Percentiles rank a stretch among this genome's conserved stretches.
phyloP scores from a whole-genome alignment of 2,329 filamentous ascomycete genomes.

The Hypoxylon sp. region DNA sequence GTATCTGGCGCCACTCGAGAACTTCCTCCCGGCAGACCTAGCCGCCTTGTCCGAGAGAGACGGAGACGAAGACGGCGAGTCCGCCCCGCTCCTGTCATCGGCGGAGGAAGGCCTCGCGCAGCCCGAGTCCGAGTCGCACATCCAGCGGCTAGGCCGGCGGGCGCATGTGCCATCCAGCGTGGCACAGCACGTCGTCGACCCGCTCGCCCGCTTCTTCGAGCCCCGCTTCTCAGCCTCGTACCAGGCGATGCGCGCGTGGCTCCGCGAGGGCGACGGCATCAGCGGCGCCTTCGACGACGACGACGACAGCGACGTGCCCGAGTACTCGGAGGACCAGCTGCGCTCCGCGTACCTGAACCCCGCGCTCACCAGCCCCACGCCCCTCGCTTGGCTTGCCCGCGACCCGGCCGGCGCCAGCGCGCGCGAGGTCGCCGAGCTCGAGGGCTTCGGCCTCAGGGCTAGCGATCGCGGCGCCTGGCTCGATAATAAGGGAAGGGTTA shows the following conservation, averaged over 20 bases:
- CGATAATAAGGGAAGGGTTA: constrained; percentile 59
- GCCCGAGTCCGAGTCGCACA: constrained; percentile 26
- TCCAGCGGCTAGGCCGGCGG: constrained; percentile 37
- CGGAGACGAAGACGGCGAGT: no score
- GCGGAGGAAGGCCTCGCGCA: constrained; percentile 40
- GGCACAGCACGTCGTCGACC: constrained; percentile 35
- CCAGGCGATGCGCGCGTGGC: constrained; percentile 40
- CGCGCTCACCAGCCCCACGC: constrained; percentile 52
- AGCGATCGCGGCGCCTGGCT: constrained; percentile 69
- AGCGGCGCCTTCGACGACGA: constrained; percentile 27
- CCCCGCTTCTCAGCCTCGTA: constrained; percentile 41
- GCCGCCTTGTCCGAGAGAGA: constrained; percentile 20
- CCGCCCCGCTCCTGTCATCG: constrained; percentile 38
- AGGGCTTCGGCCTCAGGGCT: constrained; percentile 67
- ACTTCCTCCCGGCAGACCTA: constrained; percentile 41
- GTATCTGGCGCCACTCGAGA: constrained; percentile 44
- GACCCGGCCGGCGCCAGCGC: constrained; percentile 66
- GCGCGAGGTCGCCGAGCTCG: constrained; percentile 67
- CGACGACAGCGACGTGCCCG: constrained; percentile 29
- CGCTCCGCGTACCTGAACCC: constrained; percentile 44
- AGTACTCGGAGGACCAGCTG: constrained; percentile 43
- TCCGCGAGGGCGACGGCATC: constrained; percentile 29
- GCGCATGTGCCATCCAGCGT: constrained; percentile 32
- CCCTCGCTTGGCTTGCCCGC: constrained; percentile 71
- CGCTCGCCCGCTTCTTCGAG: constrained; percentile 42